Evolutionary conservation across 169 alveolate species (phyloP).

Genomic region (Perkinsus marinus): DNA sequence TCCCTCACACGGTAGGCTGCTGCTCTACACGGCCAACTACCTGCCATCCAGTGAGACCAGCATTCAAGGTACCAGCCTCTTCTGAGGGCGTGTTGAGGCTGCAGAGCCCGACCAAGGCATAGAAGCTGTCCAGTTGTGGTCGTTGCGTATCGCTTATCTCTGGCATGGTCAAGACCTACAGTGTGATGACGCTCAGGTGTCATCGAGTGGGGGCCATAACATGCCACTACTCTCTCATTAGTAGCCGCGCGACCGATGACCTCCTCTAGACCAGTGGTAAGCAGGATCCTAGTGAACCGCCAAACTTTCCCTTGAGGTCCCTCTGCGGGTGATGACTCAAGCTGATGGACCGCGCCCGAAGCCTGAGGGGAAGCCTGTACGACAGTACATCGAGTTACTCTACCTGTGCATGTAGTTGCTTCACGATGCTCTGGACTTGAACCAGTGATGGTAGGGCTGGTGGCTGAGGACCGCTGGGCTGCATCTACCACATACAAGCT

Average conservation of each 20-base stretch:
- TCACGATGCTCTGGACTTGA: background rate
- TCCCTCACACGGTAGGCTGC: no score
- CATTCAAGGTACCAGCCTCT: background rate
- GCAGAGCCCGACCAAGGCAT: background rate
- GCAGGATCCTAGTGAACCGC: background rate
- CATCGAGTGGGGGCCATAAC: no score
- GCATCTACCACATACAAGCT: background rate
- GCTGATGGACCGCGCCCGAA: background rate
- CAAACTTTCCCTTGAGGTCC: background rate
- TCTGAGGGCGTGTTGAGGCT: background rate
- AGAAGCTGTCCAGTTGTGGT: background rate
- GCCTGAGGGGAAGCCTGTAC: background rate
- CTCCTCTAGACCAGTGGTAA: background rate
- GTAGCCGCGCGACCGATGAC: background rate
- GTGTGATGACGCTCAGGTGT: background rate
- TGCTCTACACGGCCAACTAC: background rate
- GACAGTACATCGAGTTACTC: background rate
- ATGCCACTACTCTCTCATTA: background rate
- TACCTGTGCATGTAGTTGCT: background rate
- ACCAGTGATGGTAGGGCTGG: background rate
- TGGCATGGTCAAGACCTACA: background rate
- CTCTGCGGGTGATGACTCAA: background rate
- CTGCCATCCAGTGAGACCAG: background rate
- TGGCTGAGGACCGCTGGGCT: background rate
- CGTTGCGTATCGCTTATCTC: background rate